Percentiles rank a stretch among this genome's conserved stretches.
Conservation (phyloP, 2,329 filamentous ascomycete genomes). For the Sporothrix brasiliensis region DNA sequence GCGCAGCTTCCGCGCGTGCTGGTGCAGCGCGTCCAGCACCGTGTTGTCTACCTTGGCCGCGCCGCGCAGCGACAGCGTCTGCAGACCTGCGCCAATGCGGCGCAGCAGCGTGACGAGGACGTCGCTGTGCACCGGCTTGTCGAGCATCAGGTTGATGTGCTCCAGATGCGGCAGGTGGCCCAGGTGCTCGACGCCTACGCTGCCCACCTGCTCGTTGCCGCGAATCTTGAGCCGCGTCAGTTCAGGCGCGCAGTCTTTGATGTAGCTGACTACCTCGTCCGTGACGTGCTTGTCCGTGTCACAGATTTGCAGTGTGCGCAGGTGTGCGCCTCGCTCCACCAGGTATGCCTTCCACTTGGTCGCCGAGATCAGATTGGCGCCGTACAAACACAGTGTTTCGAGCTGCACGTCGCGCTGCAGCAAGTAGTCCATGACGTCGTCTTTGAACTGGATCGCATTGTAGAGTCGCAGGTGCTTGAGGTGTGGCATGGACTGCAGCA, state of each 20-base stretch:
- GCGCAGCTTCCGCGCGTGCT: constrained; percentile 65
- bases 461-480: constrained; percentile 73
- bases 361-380: constrained; percentile 80
- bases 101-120: constrained; percentile 64
- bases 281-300: constrained; percentile 82
- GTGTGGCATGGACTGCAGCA: constrained; percentile 73
- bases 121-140: constrained; percentile 58
- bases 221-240: constrained; percentile 77
- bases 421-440: constrained; percentile 79
- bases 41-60: constrained; percentile 68
- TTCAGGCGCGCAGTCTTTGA: constrained; percentile 66
- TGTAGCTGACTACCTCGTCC: constrained; percentile 65
- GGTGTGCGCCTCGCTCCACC: constrained; percentile 61
- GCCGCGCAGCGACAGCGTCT: constrained; percentile 74
- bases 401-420: constrained; percentile 67
- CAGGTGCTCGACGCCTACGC: constrained; percentile 67
- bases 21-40: constrained; percentile 71
- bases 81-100: constrained; percentile 65
- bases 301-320: constrained; percentile 75
- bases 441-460: constrained; percentile 90
- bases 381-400: constrained; percentile 76
- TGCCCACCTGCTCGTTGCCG: constrained; percentile 74
- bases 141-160: constrained; percentile 74
- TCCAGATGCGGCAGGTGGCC: constrained; percentile 64
- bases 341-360: constrained; percentile 74